Evolutionary conservation across 306 rosid species (phyloP), one percentile per base, ranked within the genome.

Genomic region (Vachellia pachyceras): DNA sequence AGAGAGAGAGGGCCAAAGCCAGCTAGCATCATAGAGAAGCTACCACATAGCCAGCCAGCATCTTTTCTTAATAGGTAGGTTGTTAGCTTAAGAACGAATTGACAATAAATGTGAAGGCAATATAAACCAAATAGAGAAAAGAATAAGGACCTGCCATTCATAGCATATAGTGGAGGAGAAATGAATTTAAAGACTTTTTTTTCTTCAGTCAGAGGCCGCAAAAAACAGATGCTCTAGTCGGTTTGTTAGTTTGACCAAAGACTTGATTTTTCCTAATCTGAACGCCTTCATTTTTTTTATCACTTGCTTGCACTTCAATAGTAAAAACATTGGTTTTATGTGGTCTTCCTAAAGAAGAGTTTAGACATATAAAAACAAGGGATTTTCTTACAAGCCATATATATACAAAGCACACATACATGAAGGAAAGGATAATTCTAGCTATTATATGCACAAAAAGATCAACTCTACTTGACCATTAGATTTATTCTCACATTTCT

Each of bases 241-340:
- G 82, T 74, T 87, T 85, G 84, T 87, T 0, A 77, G 88, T 83
- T 92, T 89, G 92, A 87, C 87, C 85, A 68, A n/a, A 79, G 69
- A 85, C 85, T 80, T 0, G 49, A 83, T 36, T 69, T 84, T 39
- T 64, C 82, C 84, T 57, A 75, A 85, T 82, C 80, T 46, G 74
- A 79, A 80, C 64, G 15, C 17, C 13, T 33, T 49, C 33, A 29
- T 49, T 49, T 69, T 10, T n/a, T 11, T 50, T 10, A 7, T 47
- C 55, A 63, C 39, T 39, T 68, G 20, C 44, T 81, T 80, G 37
- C 73, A 77, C 79, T 73, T 73, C 83, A 77, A 73, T 14, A 45
- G 77, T 66, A 66, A 77, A 84, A 81, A 69, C 65, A 41, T 40
- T 44, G 82, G 65, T 20, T 40, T 65, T 50, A 42, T 76, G 22